phyloP scores from a whole-genome alignment of 1,284 basidiomycete species.

The Heterobasidion irregulare region DNA sequence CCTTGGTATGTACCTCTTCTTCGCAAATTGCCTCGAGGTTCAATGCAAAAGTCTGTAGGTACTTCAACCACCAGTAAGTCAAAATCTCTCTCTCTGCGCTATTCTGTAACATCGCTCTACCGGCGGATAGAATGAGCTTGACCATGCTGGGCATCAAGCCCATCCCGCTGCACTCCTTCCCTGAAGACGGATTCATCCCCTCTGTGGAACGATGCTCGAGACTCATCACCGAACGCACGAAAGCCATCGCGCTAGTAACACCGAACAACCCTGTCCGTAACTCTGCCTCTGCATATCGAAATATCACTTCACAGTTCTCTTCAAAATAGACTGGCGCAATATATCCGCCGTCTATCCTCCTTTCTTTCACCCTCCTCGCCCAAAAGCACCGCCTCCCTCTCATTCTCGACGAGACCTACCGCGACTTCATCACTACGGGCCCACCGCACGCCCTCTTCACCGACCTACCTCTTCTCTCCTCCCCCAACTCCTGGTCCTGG shows the following conservation, averaged over 20 bases:
- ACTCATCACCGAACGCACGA: constrained; percentile 51
- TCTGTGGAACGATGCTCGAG: constrained; percentile 37
- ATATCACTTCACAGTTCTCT: constrained; percentile 7
- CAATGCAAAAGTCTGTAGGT: not conserved
- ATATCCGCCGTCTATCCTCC: constrained; percentile 56
- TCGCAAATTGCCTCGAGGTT: not conserved
- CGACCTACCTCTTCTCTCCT: constrained; percentile 1
- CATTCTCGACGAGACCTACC: constrained; percentile 87
- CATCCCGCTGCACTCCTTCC: constrained; percentile 51
- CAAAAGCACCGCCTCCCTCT: constrained; percentile 53
- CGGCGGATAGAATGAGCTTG: constrained; percentile 55
- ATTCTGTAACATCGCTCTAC: not conserved
- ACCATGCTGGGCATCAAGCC: constrained; percentile 58
- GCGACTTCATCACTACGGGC: constrained; percentile 63
- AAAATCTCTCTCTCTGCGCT: not conserved
- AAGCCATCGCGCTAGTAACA: constrained; percentile 69
- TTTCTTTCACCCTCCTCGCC: constrained; percentile 59
- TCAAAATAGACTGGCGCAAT: constrained; percentile 66
- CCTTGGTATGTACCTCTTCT: constrained; percentile 46
- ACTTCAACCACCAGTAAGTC: constrained; percentile 3
- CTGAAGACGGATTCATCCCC: constrained; percentile 54
- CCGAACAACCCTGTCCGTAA: constrained; percentile 63
- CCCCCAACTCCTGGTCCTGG: constrained; percentile 37
- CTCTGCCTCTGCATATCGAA: not conserved
- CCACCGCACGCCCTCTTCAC: constrained; percentile 51